Evolutionary conservation across 1,139 yeast species (phyloP), one percentile per base, ranked within the genome.

Genomic region (Arxiozyma slooffiae): DNA sequence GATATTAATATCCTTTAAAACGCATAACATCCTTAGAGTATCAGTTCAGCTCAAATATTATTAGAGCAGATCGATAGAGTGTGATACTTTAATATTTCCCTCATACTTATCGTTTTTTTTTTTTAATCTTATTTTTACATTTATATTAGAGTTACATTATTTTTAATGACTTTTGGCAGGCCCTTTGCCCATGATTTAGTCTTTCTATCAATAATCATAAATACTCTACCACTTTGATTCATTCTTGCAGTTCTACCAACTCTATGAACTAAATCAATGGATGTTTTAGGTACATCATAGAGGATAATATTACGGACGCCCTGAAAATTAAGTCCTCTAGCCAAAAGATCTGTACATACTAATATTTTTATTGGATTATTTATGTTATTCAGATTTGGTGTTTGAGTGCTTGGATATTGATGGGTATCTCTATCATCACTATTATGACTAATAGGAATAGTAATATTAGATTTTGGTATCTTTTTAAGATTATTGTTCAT

Each of bases 221-320:
- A 82, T 1, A 88, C 96, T 55, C 96, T 76, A 18, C 98, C 98
- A 43, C 84, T 76, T 63, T 85, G 89, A 49, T 85, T 85, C 84
- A 89, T 84, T 63, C 98, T 74, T 5, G 97, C 97, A 0, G 97
- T 92, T 69, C 98, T 78, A 1, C 98, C 98, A 4, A 89, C 83
- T 55, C 98, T 74, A 64, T 92, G 98, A 21, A 92, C 80, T 52
- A 92, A 73, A 67, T 90, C 98, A 34, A 87, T 83, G 0, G 97
- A 79, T 8, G 85, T 82, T 51, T 78, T 76, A 4, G 98, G 98
- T 47, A 89, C 78, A 62, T 92, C 97, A 71, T 84, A 83, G 49
- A 92, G 70, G 39, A 92, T 76, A 20, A 92, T 88, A 60, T 89
- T 89, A 57, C 89, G 78, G 41, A 92, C 81, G 20, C 87, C 85